A percentile compares a stretch with the other conserved stretches of the same genome.
Conservation (phyloP, 2,329 filamentous ascomycete species). For the Colletotrichum noveboracense region DNA sequence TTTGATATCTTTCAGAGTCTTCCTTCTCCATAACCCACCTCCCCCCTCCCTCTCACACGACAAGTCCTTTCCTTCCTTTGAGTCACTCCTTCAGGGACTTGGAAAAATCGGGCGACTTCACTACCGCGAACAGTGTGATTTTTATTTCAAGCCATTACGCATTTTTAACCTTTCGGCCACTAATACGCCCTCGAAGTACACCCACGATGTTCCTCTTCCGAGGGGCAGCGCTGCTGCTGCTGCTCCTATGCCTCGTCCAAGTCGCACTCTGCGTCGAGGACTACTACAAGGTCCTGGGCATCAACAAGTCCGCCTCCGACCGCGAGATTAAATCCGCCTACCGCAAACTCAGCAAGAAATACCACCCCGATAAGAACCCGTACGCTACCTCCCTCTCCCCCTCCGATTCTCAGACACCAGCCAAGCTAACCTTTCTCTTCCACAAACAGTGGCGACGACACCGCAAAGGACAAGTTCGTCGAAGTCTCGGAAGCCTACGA, state of each 20-base stretch:
- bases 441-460: conserved; percentile 69
- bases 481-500: conserved; percentile 96
- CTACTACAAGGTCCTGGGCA: conserved; percentile 83
- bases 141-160: not conserved
- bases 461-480: conserved; percentile 90
- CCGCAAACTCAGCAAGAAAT: conserved; percentile 90
- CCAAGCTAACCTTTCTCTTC: not conserved
- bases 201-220: conserved; percentile 55
- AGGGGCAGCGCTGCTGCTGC: conserved; percentile 51
- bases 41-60: not conserved
- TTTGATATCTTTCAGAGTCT: not conserved
- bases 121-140: not conserved
- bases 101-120: not conserved
- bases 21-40: not conserved
- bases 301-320: conserved; percentile 80
- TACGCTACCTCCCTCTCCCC: conserved; percentile 50
- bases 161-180: not conserved
- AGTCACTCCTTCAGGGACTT: conserved; percentile 5
- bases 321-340: conserved; percentile 95
- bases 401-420: not conserved
- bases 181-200: not conserved
- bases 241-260: conserved; percentile 60
- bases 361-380: conserved; percentile 98
- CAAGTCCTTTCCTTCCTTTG: not conserved
- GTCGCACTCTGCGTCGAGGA: conserved; percentile 68